Conservation (phyloP, 495 filamentous ascomycete species). For the Annulohypoxylon bovei region DNA sequence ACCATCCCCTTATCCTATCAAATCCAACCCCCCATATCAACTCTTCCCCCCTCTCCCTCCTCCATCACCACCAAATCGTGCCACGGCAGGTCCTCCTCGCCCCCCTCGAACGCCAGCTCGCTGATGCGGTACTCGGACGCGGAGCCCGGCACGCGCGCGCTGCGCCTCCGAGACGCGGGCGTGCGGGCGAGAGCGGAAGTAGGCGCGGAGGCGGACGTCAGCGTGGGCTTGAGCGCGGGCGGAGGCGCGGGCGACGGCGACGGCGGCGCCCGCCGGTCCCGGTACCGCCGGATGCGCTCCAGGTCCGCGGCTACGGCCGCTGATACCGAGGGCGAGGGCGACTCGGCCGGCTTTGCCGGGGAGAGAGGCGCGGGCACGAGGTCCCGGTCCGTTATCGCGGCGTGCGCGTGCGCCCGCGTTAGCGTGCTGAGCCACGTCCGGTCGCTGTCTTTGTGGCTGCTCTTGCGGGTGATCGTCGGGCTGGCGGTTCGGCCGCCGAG, state of each 20-base stretch:
- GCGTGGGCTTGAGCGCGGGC: background rate
- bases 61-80: constrained; percentile 12
- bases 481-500: background rate
- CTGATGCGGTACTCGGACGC: constrained; percentile 23
- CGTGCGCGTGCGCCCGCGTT: background rate
- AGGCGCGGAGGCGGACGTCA: background rate
- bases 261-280: constrained; percentile 10
- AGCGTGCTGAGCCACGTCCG: background rate
- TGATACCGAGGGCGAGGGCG: background rate
- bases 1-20: background rate
- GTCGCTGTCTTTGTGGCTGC: background rate
- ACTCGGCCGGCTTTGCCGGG: background rate
- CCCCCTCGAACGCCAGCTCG: constrained; percentile 25
- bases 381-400: background rate
- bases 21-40: constrained; percentile 7
- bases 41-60: background rate
- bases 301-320: constrained; percentile 29
- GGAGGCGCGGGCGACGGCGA: background rate
- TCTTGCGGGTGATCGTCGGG: background rate
- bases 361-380: background rate
- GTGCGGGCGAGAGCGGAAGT: background rate
- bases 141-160: background rate
- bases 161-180: background rate
- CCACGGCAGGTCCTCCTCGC: constrained; percentile 12
- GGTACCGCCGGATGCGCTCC: constrained; percentile 32